Percentiles rank a stretch among this genome's conserved stretches.
Evolutionary conservation across 1,284 basidiomycete genomes (phyloP).

Genomic region (Fomitiporia mediterranea): DNA sequence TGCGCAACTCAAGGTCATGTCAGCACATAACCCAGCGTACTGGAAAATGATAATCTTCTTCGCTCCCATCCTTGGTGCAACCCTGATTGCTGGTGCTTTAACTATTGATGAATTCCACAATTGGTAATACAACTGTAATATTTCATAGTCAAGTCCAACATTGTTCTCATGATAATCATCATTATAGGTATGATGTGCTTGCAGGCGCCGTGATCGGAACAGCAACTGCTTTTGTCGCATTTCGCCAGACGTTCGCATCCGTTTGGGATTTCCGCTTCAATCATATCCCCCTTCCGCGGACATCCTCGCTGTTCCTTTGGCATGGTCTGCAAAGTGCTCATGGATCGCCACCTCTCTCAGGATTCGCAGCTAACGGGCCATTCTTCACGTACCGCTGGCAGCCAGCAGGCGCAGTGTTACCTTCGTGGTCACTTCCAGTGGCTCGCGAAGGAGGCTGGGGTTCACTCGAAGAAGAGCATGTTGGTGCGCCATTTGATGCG

Average conservation of each 20-base stretch:
- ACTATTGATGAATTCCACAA: constrained; percentile 55
- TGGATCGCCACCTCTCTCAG: constrained; percentile 16
- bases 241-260: constrained; percentile 51
- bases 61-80: constrained; percentile 51
- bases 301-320: constrained; percentile 39
- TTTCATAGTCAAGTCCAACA: background rate
- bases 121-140: constrained; percentile 29
- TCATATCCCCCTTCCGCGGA: constrained; percentile 46
- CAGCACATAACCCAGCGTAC: constrained; percentile 48
- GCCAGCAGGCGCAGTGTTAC: constrained; percentile 24
- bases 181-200: constrained; percentile 45
- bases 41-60: constrained; percentile 60
- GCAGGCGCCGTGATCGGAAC: constrained; percentile 48
- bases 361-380: constrained; percentile 20
- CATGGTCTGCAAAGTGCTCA: constrained; percentile 26
- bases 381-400: constrained; percentile 32
- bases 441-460: constrained; percentile 44
- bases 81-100: constrained; percentile 49
- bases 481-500: constrained; percentile 27
- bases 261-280: constrained; percentile 55
- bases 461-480: constrained; percentile 18
- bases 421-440: constrained; percentile 35
- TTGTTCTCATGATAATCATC: too few relatives aligned
- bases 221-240: constrained; percentile 45
- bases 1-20: constrained; percentile 53